phyloP scores from a whole-genome alignment of 805 yeast species.

The Ascoidea tarda region DNA sequence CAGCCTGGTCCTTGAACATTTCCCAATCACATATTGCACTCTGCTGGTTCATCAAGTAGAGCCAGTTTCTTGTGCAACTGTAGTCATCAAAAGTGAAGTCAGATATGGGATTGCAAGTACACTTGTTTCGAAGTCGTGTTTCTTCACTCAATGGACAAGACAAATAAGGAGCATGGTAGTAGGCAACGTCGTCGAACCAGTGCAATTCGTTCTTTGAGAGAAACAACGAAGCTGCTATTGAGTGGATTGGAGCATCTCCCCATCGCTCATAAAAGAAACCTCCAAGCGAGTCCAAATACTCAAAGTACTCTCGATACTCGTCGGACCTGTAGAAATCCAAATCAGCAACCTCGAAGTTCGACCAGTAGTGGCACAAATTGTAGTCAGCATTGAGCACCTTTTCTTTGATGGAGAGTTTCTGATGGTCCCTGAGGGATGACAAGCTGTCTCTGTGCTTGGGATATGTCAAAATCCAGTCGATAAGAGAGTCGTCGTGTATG shows the following conservation, averaged over 20 bases:
- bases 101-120: conserved; percentile 60
- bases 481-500: conserved; percentile 43
- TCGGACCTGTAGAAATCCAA: conserved; percentile 63
- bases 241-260: conserved; percentile 88
- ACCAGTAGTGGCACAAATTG: conserved; percentile 83
- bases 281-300: conserved; percentile 52
- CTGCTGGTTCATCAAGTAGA: conserved; percentile 1
- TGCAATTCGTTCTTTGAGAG: conserved; percentile 49
- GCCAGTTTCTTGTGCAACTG: conserved; percentile 36
- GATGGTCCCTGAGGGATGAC: no score
- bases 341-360: conserved; percentile 71
- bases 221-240: conserved; percentile 67
- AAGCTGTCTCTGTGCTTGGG: conserved; percentile 8
- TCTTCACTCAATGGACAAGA: conserved; percentile 63
- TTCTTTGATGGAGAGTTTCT: background rate
- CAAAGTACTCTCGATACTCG: conserved; percentile 53
- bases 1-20: background rate
- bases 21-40: background rate
- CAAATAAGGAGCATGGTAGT: conserved; percentile 61
- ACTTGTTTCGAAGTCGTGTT: conserved; percentile 40
- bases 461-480: conserved; percentile 38
- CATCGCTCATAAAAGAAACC: conserved; percentile 84
- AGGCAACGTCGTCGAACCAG: conserved; percentile 71
- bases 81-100: conserved; percentile 65
- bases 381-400: conserved; percentile 36